Percentiles rank a stretch among this genome's conserved stretches.
Evolutionary conservation across 2,329 filamentous ascomycete genomes (phyloP).

Genomic region (Neofusicoccum parvum): DNA sequence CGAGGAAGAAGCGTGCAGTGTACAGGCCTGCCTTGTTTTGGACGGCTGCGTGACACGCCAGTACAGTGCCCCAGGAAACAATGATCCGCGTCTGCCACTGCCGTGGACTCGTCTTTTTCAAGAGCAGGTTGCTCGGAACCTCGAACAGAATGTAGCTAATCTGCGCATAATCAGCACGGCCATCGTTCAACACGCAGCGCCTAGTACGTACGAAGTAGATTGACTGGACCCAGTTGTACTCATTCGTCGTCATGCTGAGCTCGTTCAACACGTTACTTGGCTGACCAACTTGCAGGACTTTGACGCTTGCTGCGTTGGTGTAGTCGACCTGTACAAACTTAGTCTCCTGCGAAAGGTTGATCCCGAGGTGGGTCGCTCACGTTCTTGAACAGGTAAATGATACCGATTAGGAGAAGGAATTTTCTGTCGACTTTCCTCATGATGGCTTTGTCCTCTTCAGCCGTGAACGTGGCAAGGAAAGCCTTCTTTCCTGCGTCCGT

Average conservation of each 20-base stretch:
- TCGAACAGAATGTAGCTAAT: slow-evolving; percentile 32
- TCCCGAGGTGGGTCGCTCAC: slow-evolving; percentile 8
- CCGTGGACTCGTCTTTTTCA: slow-evolving; percentile 40
- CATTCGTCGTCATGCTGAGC: slow-evolving; percentile 27
- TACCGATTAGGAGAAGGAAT: slow-evolving; percentile 28
- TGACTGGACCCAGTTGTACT: slow-evolving; percentile 31
- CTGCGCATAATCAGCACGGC: not conserved
- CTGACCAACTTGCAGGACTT: slow-evolving; percentile 29
- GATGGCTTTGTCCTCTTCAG: slow-evolving; percentile 30
- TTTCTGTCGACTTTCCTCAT: slow-evolving; percentile 30
- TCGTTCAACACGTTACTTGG: slow-evolving; percentile 26
- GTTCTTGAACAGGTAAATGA: slow-evolving; percentile 32
- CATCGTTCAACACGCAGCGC: too few species aligned
- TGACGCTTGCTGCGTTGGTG: slow-evolving; percentile 29
- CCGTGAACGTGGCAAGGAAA: slow-evolving; percentile 29
- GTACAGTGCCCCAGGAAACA: slow-evolving; percentile 31
- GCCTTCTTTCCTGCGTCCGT: slow-evolving; percentile 26
- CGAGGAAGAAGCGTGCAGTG: slow-evolving; percentile 30
- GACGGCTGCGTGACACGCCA: slow-evolving; percentile 34
- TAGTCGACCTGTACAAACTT: slow-evolving; percentile 27
- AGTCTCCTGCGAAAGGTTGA: not conserved
- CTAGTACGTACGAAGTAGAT: slow-evolving; percentile 25
- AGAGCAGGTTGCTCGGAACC: slow-evolving; percentile 38
- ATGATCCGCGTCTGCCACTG: slow-evolving; percentile 40
- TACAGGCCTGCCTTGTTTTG: slow-evolving; percentile 31